phyloP scores from a whole-genome alignment of 306 rosid species.

The Cicer chorassanicum region DNA sequence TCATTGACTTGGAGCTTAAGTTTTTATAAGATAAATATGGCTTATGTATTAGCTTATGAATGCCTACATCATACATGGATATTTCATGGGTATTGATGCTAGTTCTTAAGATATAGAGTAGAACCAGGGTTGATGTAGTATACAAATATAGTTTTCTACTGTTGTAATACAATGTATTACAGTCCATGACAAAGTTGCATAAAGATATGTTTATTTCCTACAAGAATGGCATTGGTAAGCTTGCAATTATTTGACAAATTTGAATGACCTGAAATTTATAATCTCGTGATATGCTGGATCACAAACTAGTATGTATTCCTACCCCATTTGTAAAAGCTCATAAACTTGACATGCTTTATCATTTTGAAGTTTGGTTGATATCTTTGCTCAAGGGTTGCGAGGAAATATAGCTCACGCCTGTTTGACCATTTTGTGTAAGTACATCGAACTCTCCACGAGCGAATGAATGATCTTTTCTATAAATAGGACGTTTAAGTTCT shows the following conservation, averaged over 20 bases:
- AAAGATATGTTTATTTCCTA: too few relatives aligned
- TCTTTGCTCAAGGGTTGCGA: conserved; percentile 4
- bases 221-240: too few relatives aligned
- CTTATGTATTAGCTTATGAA: not conserved
- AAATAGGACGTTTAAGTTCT: conserved; percentile 64
- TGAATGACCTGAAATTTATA: not conserved
- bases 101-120: not conserved
- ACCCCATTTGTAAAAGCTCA: not conserved
- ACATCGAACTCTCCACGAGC: conserved; percentile 61
- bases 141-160: not conserved
- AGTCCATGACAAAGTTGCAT: not conserved
- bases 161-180: not conserved
- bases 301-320: not conserved
- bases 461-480: conserved; percentile 39
- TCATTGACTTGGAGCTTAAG: not conserved
- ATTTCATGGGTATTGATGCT: not conserved
- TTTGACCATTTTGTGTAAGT: conserved; percentile 45
- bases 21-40: not conserved
- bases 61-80: not conserved
- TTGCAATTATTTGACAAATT: not conserved
- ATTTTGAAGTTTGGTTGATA: conserved; percentile 11
- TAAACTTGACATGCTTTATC: conserved; percentile 26
- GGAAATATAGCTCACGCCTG: conserved; percentile 49
- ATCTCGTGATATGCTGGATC: not conserved
- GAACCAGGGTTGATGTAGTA: not conserved